Base-by-base conservation (phyloP, 75 land plant genomes). In the Cunninghamia lanceolata region DNA sequence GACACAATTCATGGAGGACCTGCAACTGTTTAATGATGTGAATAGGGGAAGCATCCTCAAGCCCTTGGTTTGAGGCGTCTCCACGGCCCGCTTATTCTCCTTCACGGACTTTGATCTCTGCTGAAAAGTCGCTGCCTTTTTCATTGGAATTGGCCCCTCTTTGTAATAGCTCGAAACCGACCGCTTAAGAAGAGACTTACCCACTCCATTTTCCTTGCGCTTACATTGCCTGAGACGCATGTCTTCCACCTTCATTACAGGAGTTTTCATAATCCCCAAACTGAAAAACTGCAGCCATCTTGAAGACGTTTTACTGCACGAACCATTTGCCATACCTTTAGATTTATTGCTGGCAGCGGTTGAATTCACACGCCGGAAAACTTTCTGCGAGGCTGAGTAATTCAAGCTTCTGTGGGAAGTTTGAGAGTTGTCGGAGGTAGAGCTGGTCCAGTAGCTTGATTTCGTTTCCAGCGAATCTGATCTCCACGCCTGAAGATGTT, bases 181-280 rank as follows among this genome's bases (percentile, higher is more conserved):
- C 68, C n/a, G 28, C 68, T 25, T 63, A 63, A 63, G 68, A 63
- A 6, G 7, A 63, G 9, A 5, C 15, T 50, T 9, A 6, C 9
- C 50, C 9, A 9, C 0, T 0, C 50, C 50, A 7, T 0, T 47
- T 14, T 50, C 52, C 1, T 50, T 50, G 68, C 7, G 28, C 28
- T 63, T 63, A 21, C 35, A 28, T 47, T 82, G 83, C 15, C 83
- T 43, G 2, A 40, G 35, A 28, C 83, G 83, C 47, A 82, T 82
- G 53, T 82, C 83, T 43, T 82, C 83, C 83, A 82, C 16, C 16
- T 47, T n/a, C 83, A 82, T 46, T 4, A 32, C 32, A 19, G 83
- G 83, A 10, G 35, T 28, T 47, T 46, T 82, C 0, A 82, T 82
- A 21, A 82, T 3, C 53, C 83, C 83, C 16, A 82, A 50, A n/a